phyloP scores from a whole-genome alignment of 2,329 filamentous ascomycete species.

The Cephalotrichum gorgonifer region DNA sequence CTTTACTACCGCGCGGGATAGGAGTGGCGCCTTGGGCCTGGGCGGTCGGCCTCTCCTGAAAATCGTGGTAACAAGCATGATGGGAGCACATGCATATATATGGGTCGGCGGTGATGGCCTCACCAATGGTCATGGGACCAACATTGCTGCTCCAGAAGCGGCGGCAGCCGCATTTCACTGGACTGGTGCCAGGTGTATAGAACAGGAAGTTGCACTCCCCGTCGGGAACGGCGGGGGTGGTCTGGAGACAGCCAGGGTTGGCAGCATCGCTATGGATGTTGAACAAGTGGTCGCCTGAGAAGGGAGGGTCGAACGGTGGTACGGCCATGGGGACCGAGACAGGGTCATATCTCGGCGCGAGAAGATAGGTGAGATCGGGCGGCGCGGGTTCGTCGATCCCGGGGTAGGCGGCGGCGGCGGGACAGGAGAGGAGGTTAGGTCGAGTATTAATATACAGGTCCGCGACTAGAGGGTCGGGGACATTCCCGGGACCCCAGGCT shows the following conservation, averaged over 20 bases:
- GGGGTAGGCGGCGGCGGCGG: background rate
- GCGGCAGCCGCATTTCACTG: slow-evolving; percentile 47
- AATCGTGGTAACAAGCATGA: slow-evolving; percentile 50
- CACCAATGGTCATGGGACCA: slow-evolving; percentile 14
- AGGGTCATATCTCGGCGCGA: slow-evolving; percentile 2
- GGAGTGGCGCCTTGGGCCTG: background rate
- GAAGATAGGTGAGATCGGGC: background rate
- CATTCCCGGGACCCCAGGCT: background rate
- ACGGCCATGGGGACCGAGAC: slow-evolving; percentile 35
- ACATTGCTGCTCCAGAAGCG: slow-evolving; percentile 44
- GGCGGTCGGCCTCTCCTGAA: slow-evolving; percentile 21
- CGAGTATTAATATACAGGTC: background rate
- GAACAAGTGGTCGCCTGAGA: slow-evolving; percentile 36
- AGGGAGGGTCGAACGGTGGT: slow-evolving; percentile 34
- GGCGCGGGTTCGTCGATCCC: background rate
- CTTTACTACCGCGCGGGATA: slow-evolving; percentile 21
- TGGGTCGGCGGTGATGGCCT: slow-evolving; percentile 28
- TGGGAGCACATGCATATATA: slow-evolving; percentile 51
- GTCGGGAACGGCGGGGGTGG: slow-evolving; percentile 29
- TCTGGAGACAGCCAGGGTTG: slow-evolving; percentile 14
- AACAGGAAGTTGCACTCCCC: slow-evolving; percentile 50
- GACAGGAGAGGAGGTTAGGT: background rate
- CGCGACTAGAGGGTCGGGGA: background rate
- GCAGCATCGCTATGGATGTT: slow-evolving; percentile 43
- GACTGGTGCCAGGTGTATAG: slow-evolving; percentile 37